phyloP scores from a whole-genome alignment of 768 basidiomycete species.

The Leccinum disarticulatum region DNA sequence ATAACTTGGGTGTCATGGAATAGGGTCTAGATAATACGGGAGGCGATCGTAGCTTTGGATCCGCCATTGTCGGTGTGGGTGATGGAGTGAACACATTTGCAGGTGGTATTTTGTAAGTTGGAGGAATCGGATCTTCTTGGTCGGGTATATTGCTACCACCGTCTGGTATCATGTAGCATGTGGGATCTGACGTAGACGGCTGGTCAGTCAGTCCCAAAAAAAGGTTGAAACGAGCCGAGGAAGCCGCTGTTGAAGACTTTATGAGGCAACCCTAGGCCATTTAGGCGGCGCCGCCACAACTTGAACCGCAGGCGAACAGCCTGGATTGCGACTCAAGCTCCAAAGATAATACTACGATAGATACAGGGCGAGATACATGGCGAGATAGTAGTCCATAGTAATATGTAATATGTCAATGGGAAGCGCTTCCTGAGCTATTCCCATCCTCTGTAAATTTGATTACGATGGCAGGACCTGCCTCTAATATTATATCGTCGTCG shows the following conservation, averaged over 20 bases:
- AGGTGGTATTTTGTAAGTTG: constrained; percentile 9
- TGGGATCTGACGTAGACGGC: constrained; percentile 4
- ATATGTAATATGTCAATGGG: constrained; percentile 15
- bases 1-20: constrained; percentile 9
- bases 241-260: neutral
- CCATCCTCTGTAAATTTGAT: constrained; percentile 35
- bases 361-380: constrained; percentile 17
- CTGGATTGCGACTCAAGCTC: neutral
- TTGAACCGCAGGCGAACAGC: neutral
- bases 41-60: constrained; percentile 8
- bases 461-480: constrained; percentile 67
- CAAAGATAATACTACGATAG: neutral
- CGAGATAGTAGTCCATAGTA: constrained; percentile 11
- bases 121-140: constrained; percentile 10
- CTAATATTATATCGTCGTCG: constrained; percentile 65
- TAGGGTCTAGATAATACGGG: constrained; percentile 2
- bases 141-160: constrained; percentile 7
- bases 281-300: constrained; percentile 7
- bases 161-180: constrained; percentile 34
- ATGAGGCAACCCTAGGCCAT: neutral
- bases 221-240: neutral
- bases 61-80: constrained; percentile 12
- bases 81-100: constrained; percentile 21
- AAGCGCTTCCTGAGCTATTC: constrained; percentile 24
- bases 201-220: neutral